phyloP scores from a whole-genome alignment of 371 early-diverging fungal species.

The Saksenaea oblongispora region DNA sequence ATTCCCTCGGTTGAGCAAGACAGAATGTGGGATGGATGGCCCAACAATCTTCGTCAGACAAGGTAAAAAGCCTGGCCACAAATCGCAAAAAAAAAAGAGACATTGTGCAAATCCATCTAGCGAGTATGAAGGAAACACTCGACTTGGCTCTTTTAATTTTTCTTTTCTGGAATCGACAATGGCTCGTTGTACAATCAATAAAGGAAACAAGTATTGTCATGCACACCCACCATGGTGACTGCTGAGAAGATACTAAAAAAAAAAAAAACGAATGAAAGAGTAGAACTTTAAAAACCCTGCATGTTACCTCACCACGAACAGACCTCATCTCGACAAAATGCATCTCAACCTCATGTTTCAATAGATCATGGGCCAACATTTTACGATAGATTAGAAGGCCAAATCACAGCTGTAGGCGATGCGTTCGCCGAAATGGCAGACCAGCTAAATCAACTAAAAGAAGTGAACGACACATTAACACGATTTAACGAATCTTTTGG shows the following conservation, averaged over 20 bases:
- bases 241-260: too few species aligned
- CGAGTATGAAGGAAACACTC: not conserved
- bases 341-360: too few species aligned
- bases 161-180: not conserved
- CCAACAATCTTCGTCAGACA: not conserved
- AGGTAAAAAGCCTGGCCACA: not conserved
- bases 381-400: conserved; percentile 22
- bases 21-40: not conserved
- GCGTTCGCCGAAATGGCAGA: conserved; percentile 16
- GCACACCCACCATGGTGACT: too few species aligned
- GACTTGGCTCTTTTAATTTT: not conserved
- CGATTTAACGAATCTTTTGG: conserved; percentile 41
- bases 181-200: too few species aligned
- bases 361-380: not conserved
- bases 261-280: too few species aligned
- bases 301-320: too few species aligned
- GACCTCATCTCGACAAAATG: too few species aligned
- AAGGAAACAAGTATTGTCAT: too few species aligned
- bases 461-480: conserved; percentile 31
- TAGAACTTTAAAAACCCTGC: too few species aligned
- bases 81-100: not conserved
- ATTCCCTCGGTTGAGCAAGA: not conserved
- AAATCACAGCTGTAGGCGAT: conserved; percentile 14
- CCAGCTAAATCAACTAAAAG: conserved; percentile 28
- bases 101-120: not conserved